phyloP scores from a whole-genome alignment of 441 rosid species.

The Melastoma candidum region DNA sequence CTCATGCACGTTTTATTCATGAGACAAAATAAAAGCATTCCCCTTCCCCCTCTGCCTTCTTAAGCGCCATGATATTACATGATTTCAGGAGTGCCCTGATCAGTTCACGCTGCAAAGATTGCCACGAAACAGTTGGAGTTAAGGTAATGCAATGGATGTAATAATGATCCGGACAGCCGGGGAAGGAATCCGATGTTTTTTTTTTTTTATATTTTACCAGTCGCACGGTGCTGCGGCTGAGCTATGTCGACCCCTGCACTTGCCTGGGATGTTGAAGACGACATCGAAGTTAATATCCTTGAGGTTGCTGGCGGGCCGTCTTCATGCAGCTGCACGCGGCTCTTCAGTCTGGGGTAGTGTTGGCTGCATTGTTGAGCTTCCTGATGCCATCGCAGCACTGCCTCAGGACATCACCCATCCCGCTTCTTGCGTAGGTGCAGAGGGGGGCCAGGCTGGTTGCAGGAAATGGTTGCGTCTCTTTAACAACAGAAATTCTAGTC shows the following conservation, averaged over 20 bases:
- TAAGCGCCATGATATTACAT: no score
- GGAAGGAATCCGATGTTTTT: no score
- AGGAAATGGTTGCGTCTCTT: background rate
- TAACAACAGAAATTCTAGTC: no score
- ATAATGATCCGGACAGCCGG: no score
- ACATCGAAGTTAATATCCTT: slow-evolving; percentile 2
- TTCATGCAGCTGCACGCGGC: slow-evolving; percentile 13
- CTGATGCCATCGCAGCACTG: slow-evolving; percentile 11
- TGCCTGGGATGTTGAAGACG: slow-evolving; percentile 21
- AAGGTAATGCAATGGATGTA: no score
- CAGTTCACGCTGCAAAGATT: no score
- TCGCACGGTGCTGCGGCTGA: slow-evolving; percentile 32
- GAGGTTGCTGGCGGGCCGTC: background rate
- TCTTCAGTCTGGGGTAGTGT: slow-evolving; percentile 13
- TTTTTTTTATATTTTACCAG: slow-evolving; percentile 8
- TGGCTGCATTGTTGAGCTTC: slow-evolving; percentile 13
- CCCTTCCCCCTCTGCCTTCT: no score
- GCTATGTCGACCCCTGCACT: slow-evolving; percentile 24
- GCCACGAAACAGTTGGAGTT: no score
- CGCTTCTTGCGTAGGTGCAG: background rate
- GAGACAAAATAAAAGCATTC: no score
- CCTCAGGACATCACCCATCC: background rate
- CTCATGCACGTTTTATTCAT: no score
- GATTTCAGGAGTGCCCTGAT: no score
- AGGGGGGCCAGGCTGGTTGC: slow-evolving; percentile 5